A percentile compares a stretch with the other conserved stretches of the same genome.
phyloP scores from a whole-genome alignment of 129 eudicot genomes.

The Arctium minus region DNA sequence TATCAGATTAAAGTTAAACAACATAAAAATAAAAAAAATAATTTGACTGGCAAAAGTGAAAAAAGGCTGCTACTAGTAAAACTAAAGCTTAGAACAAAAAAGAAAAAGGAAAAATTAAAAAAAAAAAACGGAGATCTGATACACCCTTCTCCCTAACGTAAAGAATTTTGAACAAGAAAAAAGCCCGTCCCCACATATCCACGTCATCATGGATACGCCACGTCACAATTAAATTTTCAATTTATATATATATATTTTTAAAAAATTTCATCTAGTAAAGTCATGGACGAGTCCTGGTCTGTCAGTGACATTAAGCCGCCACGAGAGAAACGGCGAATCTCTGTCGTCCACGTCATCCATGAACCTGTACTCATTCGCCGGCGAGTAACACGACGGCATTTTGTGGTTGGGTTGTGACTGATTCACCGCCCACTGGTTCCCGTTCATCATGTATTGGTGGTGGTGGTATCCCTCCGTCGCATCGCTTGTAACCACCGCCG shows the following conservation, averaged over 20 bases:
- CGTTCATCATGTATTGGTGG: conserved; percentile 39
- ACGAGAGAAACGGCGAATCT: conserved; percentile 67
- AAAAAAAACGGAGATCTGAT: conserved; percentile 18
- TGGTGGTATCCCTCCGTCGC: conserved; percentile 41
- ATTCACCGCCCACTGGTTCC: conserved; percentile 44
- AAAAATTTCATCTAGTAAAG: conserved; percentile 57
- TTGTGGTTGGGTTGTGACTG: conserved; percentile 48
- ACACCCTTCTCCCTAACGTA: conserved; percentile 36
- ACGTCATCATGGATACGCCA: conserved; percentile 34
- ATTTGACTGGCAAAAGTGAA: conserved; percentile 32
- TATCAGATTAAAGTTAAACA: conserved; percentile 20
- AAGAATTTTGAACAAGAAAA: conserved; percentile 32
- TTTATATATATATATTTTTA: background rate
- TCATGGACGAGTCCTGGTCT: conserved; percentile 79
- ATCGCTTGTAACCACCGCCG: conserved; percentile 32
- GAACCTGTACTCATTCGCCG: conserved; percentile 74
- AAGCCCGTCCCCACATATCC: conserved; percentile 26
- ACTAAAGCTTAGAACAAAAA: conserved; percentile 25
- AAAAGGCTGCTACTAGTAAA: conserved; percentile 42
- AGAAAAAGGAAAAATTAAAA: background rate
- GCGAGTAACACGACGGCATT: conserved; percentile 54
- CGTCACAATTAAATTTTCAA: conserved; percentile 6
- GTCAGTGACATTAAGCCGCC: conserved; percentile 84
- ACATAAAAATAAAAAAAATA: conserved; percentile 14
- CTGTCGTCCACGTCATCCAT: conserved; percentile 65